Conservation (phyloP, 2,329 filamentous ascomycete species). For the Penicillium crustosum region DNA sequence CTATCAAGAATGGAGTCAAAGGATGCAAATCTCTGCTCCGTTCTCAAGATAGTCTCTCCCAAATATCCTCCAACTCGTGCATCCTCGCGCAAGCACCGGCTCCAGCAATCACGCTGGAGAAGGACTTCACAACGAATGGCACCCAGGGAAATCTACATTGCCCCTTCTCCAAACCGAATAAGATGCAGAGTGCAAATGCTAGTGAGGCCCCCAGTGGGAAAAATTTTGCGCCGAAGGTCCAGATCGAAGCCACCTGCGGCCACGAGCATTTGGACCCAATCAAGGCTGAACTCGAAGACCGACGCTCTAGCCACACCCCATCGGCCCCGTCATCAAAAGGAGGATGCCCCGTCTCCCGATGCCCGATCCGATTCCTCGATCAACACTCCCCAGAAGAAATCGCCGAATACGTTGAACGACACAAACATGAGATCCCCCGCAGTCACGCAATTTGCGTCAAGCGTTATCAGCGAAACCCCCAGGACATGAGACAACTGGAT, state of each 20-base stretch:
- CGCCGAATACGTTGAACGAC: constrained; percentile 87
- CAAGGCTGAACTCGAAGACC: constrained; percentile 50
- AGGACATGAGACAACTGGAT: constrained; percentile 82
- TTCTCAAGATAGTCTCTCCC: constrained; percentile 30
- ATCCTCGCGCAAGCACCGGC: constrained; percentile 51
- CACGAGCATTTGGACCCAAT: constrained; percentile 62
- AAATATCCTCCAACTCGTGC: constrained; percentile 41
- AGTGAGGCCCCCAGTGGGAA: constrained; percentile 40
- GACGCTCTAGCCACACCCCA: constrained; percentile 43
- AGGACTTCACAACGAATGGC: constrained; percentile 86
- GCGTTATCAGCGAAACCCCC: constrained; percentile 82
- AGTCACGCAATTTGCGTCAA: constrained; percentile 92
- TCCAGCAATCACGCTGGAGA: constrained; percentile 69
- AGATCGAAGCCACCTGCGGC: constrained; percentile 44
- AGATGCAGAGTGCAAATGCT: constrained; percentile 37
- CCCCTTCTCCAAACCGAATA: constrained; percentile 65
- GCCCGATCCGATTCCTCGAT: constrained; percentile 89
- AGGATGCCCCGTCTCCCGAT: constrained; percentile 70
- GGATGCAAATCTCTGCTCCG: constrained; percentile 41
- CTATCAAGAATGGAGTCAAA: constrained; percentile 42
- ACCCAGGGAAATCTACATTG: constrained; percentile 77
- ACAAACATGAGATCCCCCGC: constrained; percentile 91
- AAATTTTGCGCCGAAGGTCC: constrained; percentile 40
- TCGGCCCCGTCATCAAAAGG: constrained; percentile 50
- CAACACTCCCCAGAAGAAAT: constrained; percentile 92